Evolutionary conservation across 148 eudicot species (phyloP), one percentile per base, ranked within the genome.

Genomic region (Rhododendron griersonianum): DNA sequence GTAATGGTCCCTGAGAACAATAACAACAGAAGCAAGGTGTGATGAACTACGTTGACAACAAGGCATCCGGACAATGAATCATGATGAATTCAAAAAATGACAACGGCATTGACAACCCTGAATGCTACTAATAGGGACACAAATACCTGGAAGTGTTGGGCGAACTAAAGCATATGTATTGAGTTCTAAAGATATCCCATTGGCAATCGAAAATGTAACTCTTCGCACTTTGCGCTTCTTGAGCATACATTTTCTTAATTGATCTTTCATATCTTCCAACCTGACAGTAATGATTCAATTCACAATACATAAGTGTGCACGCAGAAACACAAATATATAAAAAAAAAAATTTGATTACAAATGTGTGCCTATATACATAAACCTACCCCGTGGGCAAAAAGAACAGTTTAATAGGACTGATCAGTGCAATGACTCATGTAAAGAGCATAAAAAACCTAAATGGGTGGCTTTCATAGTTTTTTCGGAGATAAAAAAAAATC

Each of bases 221-320:
- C 95, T 93, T 86, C 99, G 94, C 85, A 95, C 92, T 91, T 92
- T 96, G 28, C 99, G 98, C 90, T 96, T 96, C 93, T 92, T 96
- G 88, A 92, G 89, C 91, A 96, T 96, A 50, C 98, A 93, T 90
- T 94, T 96, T 87, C 95, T 93, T 78, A 95, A 83, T 81, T 94
- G 98, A 81, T 93, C 90, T 87, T 92, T 92, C 96, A 96, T 89
- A 80, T 95, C 99, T 85, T 92, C 95, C 86, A 96, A 90, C 86
- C 99, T 96, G 91, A 73, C 37, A 71, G 11, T 69, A 28, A 39
- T 39, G 11, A 69, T 41, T 86, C 11, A 73, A 74, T 15, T 73
- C 15, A 21, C 33, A 11, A 15, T 39, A 84, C n/a, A 35, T 85
- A 1, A 39, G 76, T 71, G 3, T 33, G 39, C 19, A 5, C 2